Evolutionary conservation across 148 eudicot species (phyloP).

Genomic region (Pouteria glomerata): DNA sequence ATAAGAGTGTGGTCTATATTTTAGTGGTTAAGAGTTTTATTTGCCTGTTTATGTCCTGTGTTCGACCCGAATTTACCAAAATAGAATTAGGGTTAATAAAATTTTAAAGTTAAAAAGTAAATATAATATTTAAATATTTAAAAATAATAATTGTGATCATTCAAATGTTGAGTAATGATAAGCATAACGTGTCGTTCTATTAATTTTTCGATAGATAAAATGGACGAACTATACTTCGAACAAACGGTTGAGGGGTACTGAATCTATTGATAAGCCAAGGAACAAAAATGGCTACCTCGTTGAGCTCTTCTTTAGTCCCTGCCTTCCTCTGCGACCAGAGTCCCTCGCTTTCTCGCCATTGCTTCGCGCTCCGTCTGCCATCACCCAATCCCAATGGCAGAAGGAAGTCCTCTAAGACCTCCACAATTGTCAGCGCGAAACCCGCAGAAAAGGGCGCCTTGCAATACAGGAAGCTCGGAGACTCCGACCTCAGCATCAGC

Average conservation of each 20-base stretch:
- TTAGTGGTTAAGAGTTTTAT: too few relatives aligned
- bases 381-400: not conserved
- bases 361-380: not conserved
- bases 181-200: too few relatives aligned
- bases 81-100: too few relatives aligned
- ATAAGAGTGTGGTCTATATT: too few relatives aligned
- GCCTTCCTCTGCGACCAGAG: constrained; percentile 9
- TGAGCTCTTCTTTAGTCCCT: not conserved
- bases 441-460: constrained; percentile 31
- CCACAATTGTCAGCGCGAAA: constrained; percentile 17
- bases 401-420: not conserved
- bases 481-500: constrained; percentile 74
- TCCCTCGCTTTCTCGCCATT: constrained; percentile 2
- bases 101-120: too few relatives aligned
- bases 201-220: too few relatives aligned
- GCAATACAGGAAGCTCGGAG: constrained; percentile 68
- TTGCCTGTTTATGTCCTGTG: too few relatives aligned
- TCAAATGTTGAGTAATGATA: too few relatives aligned
- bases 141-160: too few relatives aligned
- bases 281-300: not conserved
- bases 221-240: not conserved
- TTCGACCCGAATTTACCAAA: too few relatives aligned
- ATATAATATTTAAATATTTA: too few relatives aligned
- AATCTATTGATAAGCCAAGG: constrained; percentile 7
- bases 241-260: not conserved